Conservation (phyloP, 2,329 filamentous ascomycete genomes). For the Aspergillus awamori region DNA sequence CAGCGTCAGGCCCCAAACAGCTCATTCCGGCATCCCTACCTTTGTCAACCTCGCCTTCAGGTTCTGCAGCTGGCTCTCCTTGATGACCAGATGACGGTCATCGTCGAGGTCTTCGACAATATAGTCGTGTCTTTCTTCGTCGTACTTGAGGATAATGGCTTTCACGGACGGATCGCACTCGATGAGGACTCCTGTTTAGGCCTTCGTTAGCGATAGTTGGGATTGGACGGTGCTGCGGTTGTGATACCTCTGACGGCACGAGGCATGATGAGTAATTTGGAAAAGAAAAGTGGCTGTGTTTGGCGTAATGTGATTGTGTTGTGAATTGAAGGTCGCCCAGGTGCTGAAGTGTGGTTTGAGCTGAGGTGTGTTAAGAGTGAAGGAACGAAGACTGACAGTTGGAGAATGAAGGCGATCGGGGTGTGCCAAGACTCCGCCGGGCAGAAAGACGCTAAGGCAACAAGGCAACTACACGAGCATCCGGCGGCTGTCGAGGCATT, state of each 20-base stretch:
- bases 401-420: not conserved
- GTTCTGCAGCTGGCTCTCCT: conserved; percentile 49
- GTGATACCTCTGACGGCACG: conserved; percentile 45
- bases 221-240: not conserved
- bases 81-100: conserved; percentile 49
- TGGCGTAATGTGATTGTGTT: not conserved
- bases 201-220: conserved; percentile 9
- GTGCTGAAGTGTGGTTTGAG: not conserved
- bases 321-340: not conserved
- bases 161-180: conserved; percentile 55
- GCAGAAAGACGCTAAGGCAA: conserved; percentile 1
- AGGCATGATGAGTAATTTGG: conserved; percentile 35
- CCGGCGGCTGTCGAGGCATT: too few relatives aligned
- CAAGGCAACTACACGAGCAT: not conserved
- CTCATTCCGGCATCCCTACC: conserved; percentile 29
- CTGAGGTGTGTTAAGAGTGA: not conserved
- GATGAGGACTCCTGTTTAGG: conserved; percentile 45
- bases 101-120: conserved; percentile 53
- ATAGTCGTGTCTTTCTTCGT: conserved; percentile 51
- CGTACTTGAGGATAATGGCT: conserved; percentile 53
- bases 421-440: conserved; percentile 5
- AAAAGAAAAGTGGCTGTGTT: not conserved
- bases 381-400: not conserved
- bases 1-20: not conserved
- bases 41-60: conserved; percentile 46